A percentile compares a stretch with the other conserved stretches of the same genome.
Evolutionary conservation across 129 eudicot genomes (phyloP).

Genomic region (Erigeron canadensis): DNA sequence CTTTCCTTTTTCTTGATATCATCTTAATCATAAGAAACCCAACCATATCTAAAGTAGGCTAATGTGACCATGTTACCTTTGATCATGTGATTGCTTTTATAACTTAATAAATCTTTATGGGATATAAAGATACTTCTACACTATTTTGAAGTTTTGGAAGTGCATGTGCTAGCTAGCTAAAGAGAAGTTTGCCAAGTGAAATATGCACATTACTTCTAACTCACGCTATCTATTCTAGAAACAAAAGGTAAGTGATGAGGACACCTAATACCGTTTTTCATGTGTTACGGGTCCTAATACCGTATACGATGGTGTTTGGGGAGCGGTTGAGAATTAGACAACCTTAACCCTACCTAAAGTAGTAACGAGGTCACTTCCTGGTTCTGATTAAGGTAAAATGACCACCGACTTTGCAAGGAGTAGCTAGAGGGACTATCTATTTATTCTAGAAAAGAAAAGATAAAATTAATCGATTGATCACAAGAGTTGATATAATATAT

Average conservation of each 20-base stretch:
- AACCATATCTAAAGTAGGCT: not conserved
- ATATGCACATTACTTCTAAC: slow-evolving; percentile 17
- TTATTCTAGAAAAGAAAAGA: not conserved
- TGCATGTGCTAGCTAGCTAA: not conserved
- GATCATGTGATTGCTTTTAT: not conserved
- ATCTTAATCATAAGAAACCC: too few relatives aligned
- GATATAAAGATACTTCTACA: not conserved
- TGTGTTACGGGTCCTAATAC: too few relatives aligned
- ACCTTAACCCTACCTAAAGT: too few relatives aligned
- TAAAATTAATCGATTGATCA: not conserved
- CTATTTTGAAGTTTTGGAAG: not conserved
- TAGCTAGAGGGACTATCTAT: too few relatives aligned
- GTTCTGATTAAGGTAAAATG: too few relatives aligned
- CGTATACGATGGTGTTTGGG: too few relatives aligned
- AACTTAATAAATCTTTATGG: not conserved
- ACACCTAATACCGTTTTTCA: too few relatives aligned
- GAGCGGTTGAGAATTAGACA: too few relatives aligned
- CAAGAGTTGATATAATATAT: not conserved
- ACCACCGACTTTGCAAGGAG: too few relatives aligned
- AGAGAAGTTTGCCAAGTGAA: slow-evolving; percentile 6
- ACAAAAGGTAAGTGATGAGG: not conserved
- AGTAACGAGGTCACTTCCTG: too few relatives aligned
- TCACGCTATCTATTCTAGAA: not conserved
- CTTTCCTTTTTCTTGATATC: not conserved
- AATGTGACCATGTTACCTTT: slow-evolving; percentile 11